Evolutionary conservation across 2,329 filamentous ascomycete species (phyloP).

Genomic region (Whalleya microplaca): DNA sequence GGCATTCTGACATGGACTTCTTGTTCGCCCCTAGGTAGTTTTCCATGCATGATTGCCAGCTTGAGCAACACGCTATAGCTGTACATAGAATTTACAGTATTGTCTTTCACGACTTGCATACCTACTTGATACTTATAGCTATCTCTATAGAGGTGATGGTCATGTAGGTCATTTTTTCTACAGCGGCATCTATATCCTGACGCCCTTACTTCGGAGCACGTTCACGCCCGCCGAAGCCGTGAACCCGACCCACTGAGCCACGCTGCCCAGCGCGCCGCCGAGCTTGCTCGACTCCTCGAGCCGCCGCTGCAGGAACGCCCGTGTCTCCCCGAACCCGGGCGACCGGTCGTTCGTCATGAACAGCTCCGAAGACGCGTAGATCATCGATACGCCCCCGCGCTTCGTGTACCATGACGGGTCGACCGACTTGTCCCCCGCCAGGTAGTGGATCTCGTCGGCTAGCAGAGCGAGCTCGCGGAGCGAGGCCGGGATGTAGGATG

Average conservation of each 20-base stretch:
- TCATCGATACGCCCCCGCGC: slow-evolving; percentile 57
- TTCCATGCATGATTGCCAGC: not conserved
- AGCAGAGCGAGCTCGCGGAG: slow-evolving; percentile 79
- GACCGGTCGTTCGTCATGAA: slow-evolving; percentile 93
- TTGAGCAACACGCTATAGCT: not conserved
- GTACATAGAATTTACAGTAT: not conserved
- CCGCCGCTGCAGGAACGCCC: slow-evolving; percentile 76
- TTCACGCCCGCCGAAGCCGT: slow-evolving; percentile 78
- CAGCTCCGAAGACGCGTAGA: slow-evolving; percentile 76
- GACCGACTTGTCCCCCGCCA: slow-evolving; percentile 80
- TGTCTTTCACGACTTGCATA: not conserved
- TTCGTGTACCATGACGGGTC: slow-evolving; percentile 86
- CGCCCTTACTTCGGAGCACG: slow-evolving; percentile 83
- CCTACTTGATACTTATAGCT: too few species aligned
- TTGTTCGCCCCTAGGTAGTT: not conserved
- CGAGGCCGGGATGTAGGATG: slow-evolving; percentile 74
- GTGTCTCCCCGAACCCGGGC: slow-evolving; percentile 74
- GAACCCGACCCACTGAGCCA: slow-evolving; percentile 82
- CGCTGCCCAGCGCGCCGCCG: slow-evolving; percentile 63
- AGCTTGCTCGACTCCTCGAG: slow-evolving; percentile 70
- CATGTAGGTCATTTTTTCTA: not conserved
- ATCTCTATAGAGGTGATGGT: not conserved
- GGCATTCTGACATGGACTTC: not conserved
- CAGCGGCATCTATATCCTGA: slow-evolving; percentile 64
- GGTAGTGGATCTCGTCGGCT: slow-evolving; percentile 89